These are phyloP conservation scores for Schizophyllum amplum DNA, from an alignment of 1,284 basidiomycete species.

Conservation along the genomic window DNA sequence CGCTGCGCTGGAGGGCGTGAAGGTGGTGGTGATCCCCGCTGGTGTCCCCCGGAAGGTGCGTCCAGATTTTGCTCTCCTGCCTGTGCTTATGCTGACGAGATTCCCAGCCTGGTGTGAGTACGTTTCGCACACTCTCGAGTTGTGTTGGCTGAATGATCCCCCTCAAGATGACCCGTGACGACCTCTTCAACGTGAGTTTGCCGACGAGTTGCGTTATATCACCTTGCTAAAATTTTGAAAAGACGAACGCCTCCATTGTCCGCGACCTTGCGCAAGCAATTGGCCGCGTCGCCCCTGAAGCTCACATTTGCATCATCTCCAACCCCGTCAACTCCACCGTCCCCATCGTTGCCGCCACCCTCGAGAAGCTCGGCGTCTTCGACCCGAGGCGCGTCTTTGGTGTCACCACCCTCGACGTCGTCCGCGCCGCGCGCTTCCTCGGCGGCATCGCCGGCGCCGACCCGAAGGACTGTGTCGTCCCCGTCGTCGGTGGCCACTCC, in stretches of 20 bases:
- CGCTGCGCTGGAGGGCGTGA: slow-evolving; percentile 75
- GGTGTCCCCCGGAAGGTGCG: slow-evolving; percentile 92
- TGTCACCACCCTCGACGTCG: slow-evolving; percentile 97
- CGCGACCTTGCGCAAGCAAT: slow-evolving; percentile 90
- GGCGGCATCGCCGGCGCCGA: slow-evolving; percentile 63
- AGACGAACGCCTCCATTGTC: slow-evolving; percentile 92
- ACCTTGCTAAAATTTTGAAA: background rate
- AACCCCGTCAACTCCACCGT: slow-evolving; percentile 97
- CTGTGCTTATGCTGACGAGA: slow-evolving; percentile 19
- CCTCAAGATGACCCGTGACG: slow-evolving; percentile 93
- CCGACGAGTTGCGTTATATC: slow-evolving; percentile 13
- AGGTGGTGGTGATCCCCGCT: slow-evolving; percentile 96
- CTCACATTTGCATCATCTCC: slow-evolving; percentile 93
- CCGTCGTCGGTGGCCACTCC: slow-evolving; percentile 95
- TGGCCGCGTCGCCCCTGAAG: slow-evolving; percentile 82
- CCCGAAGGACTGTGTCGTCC: slow-evolving; percentile 65
- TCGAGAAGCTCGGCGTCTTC: slow-evolving; percentile 92
- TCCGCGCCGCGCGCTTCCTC: slow-evolving; percentile 91
- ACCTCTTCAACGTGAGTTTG: slow-evolving; percentile 97
- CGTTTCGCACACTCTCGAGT: slow-evolving; percentile 4
- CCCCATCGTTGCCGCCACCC: slow-evolving; percentile 90
- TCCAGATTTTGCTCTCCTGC: slow-evolving; percentile 4
- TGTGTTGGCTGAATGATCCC: slow-evolving; percentile 21
- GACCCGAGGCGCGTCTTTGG: slow-evolving; percentile 77
- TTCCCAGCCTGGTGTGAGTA: slow-evolving; percentile 64